A percentile compares a stretch with the other conserved stretches of the same genome.
phyloP scores from a whole-genome alignment of 805 yeast genomes.

The Kodamaea leandrae region DNA sequence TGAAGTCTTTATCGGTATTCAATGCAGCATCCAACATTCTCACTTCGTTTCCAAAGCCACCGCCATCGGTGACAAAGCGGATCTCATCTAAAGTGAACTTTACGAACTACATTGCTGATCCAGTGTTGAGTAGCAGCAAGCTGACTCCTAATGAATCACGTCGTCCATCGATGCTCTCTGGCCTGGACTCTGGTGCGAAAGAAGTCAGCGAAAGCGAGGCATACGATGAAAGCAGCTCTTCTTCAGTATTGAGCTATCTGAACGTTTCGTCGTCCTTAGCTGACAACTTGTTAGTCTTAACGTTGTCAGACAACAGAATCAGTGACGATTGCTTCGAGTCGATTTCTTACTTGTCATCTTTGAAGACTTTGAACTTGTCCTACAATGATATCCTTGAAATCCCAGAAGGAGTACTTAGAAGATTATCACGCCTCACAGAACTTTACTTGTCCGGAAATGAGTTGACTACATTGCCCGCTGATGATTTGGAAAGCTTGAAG shows the following conservation, averaged over 20 bases:
- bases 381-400: slow-evolving; percentile 84
- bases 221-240: slow-evolving; percentile 6
- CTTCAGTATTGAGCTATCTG: slow-evolving; percentile 1
- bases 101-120: slow-evolving; percentile 10
- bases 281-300: slow-evolving; percentile 53
- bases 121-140: slow-evolving; percentile 9
- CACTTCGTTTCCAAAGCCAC: slow-evolving; percentile 56
- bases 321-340: slow-evolving; percentile 73
- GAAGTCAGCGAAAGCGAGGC: slow-evolving; percentile 2
- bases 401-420: slow-evolving; percentile 66
- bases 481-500: slow-evolving; percentile 66
- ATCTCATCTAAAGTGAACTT: slow-evolving; percentile 31
- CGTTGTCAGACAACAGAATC: slow-evolving; percentile 80
- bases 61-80: slow-evolving; percentile 30
- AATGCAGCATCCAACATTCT: slow-evolving; percentile 75
- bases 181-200: slow-evolving; percentile 1
- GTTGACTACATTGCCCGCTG: slow-evolving; percentile 76
- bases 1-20: slow-evolving; percentile 53
- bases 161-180: slow-evolving; percentile 11
- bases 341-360: slow-evolving; percentile 54
- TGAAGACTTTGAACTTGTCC: slow-evolving; percentile 68
- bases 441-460: slow-evolving; percentile 83
- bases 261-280: slow-evolving; percentile 34
- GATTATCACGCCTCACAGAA: slow-evolving; percentile 55
- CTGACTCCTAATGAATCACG: slow-evolving; percentile 7